Percentiles rank a stretch among this genome's conserved stretches.
Evolutionary conservation across 78 protist genomes (phyloP).

Genomic region (Neovahlkampfia damariscottae): DNA sequence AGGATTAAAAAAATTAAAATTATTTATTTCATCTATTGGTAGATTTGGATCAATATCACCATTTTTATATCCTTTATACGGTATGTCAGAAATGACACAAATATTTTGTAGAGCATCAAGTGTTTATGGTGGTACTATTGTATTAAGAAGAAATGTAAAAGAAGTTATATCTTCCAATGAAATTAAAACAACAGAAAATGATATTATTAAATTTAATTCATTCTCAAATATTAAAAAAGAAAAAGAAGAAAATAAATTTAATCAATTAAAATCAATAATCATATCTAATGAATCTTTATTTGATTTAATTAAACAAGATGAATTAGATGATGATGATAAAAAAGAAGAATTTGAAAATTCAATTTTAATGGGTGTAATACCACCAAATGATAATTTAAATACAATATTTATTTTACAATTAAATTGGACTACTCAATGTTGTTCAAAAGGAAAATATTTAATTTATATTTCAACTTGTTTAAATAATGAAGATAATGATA

Average conservation of each 20-base stretch:
- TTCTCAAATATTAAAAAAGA: background rate
- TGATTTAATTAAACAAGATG: background rate
- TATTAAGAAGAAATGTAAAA: background rate
- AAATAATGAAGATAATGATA: too few species aligned
- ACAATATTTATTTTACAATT: background rate
- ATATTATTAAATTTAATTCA: background rate
- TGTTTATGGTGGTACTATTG: slow-evolving; percentile 5
- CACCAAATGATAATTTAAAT: background rate
- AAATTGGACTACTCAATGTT: background rate
- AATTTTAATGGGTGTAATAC: background rate
- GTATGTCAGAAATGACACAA: background rate
- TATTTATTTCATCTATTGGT: background rate
- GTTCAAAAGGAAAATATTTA: background rate
- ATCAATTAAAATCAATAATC: background rate
- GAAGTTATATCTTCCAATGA: background rate
- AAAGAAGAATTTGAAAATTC: background rate
- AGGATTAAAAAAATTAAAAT: background rate
- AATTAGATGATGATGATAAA: background rate
- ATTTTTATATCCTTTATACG: background rate
- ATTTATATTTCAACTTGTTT: too few species aligned
- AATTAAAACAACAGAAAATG: background rate
- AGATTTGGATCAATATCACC: background rate
- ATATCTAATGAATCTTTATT: background rate
- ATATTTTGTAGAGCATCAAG: background rate
- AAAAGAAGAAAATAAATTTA: background rate